phyloP scores from a whole-genome alignment of 176 grass and related monocot species.

The Typha latifolia region DNA sequence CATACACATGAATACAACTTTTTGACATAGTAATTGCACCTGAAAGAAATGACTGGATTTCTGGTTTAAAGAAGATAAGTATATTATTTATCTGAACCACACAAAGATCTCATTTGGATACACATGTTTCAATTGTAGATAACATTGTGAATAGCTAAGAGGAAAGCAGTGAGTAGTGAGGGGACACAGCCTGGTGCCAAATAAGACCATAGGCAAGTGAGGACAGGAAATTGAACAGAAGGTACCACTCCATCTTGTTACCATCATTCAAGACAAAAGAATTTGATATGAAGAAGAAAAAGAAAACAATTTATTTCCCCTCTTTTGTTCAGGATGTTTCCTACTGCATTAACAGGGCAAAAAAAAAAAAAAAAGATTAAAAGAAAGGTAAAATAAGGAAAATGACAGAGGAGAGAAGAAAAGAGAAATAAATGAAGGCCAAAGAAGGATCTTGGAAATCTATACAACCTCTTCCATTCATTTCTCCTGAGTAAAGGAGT shows the following conservation, averaged over 20 bases:
- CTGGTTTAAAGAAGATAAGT: too few species aligned
- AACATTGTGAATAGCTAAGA: not conserved
- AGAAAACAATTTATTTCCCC: slow-evolving; percentile 1
- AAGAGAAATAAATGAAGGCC: slow-evolving; percentile 11
- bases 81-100: slow-evolving; percentile 2
- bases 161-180: not conserved
- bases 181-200: not conserved
- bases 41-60: too few species aligned
- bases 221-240: slow-evolving; percentile 11
- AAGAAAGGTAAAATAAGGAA: not conserved
- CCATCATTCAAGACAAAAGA: slow-evolving; percentile 34
- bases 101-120: not conserved
- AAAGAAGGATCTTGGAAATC: slow-evolving; percentile 35
- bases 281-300: not conserved
- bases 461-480: not conserved
- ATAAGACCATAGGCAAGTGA: slow-evolving; percentile 1
- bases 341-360: slow-evolving; percentile 53
- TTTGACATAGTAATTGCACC: too few species aligned
- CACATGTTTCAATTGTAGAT: slow-evolving; percentile 1
- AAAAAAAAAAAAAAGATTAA: not conserved
- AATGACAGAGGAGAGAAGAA: too few species aligned
- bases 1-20: too few species aligned
- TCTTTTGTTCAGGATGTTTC: slow-evolving; percentile 41
- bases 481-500: slow-evolving; percentile 7
- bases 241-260: slow-evolving; percentile 28